These are phyloP conservation scores for Xanthoceras sorbifolium DNA, from an alignment of 345 rosid genomes.

Conservation along the genomic window DNA sequence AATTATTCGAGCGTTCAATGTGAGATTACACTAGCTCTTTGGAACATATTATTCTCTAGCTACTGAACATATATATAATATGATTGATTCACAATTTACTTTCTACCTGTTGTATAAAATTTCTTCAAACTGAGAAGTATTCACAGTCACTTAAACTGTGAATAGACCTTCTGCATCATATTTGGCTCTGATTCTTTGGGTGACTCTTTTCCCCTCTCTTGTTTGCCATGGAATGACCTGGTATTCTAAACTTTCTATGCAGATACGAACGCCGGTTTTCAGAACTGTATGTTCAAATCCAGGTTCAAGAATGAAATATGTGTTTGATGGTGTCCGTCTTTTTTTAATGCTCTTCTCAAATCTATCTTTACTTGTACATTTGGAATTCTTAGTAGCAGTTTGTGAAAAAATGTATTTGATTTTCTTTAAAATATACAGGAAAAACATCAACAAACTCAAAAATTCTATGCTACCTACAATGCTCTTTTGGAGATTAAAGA, in stretches of 20 bases:
- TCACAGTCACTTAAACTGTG: neutral
- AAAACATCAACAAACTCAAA: slow-evolving; percentile 72
- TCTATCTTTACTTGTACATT: neutral
- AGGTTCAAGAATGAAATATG: slow-evolving; percentile 42
- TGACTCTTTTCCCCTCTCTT: neutral
- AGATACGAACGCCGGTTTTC: slow-evolving; percentile 80
- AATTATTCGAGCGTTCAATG: neutral
- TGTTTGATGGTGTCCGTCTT: neutral
- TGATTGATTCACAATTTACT: no score
- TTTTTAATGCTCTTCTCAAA: neutral
- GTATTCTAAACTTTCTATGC: slow-evolving; percentile 25
- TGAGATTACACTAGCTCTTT: neutral
- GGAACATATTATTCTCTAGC: neutral
- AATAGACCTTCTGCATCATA: neutral
- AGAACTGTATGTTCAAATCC: slow-evolving; percentile 75
- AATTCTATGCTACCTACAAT: slow-evolving; percentile 79
- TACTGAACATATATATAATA: neutral
- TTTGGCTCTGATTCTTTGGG: neutral
- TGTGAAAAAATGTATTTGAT: slow-evolving; percentile 14
- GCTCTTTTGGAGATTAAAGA: slow-evolving; percentile 85
- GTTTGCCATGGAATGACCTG: neutral
- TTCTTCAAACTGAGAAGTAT: neutral
- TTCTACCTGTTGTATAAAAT: no score
- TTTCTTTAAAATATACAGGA: slow-evolving; percentile 48
- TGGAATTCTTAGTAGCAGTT: slow-evolving; percentile 1